A percentile compares a stretch with the other conserved stretches of the same genome.
These are phyloP conservation scores for Xylaria arbuscula DNA, from an alignment of 2,329 filamentous ascomycete genomes.

Conservation along the genomic window DNA sequence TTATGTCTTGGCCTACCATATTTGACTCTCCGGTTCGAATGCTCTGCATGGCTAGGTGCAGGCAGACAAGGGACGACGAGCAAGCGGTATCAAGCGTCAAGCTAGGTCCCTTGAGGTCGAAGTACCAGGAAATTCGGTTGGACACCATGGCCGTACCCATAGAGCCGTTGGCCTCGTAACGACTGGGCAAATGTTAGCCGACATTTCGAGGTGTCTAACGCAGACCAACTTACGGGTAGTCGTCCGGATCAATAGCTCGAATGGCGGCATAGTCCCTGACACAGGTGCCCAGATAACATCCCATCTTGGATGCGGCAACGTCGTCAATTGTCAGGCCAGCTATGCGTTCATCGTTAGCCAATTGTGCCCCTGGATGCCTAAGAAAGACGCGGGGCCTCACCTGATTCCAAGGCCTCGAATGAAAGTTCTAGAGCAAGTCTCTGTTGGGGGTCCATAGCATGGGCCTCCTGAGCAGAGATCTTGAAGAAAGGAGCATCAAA, in stretches of 20 bases:
- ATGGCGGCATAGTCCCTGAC: slow-evolving; percentile 47
- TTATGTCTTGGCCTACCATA: slow-evolving; percentile 36
- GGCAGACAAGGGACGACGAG: slow-evolving; percentile 53
- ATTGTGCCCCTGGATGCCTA: neutral
- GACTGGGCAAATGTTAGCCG: slow-evolving; percentile 34
- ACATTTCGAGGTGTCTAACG: neutral
- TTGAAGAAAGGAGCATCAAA: slow-evolving; percentile 50
- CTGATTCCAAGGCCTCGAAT: slow-evolving; percentile 49
- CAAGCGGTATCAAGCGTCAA: slow-evolving; percentile 59
- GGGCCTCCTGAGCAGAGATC: slow-evolving; percentile 47
- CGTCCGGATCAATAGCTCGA: slow-evolving; percentile 49
- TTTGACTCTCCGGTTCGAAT: slow-evolving; percentile 52
- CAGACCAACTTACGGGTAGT: slow-evolving; percentile 45
- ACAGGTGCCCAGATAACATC: slow-evolving; percentile 51
- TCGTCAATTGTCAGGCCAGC: slow-evolving; percentile 47
- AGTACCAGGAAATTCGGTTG: slow-evolving; percentile 54
- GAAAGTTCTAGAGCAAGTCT: slow-evolving; percentile 49
- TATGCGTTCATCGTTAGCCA: slow-evolving; percentile 30
- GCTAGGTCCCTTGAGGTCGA: slow-evolving; percentile 54
- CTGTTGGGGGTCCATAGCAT: slow-evolving; percentile 51
- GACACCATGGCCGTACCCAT: slow-evolving; percentile 51
- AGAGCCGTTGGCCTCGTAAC: slow-evolving; percentile 46
- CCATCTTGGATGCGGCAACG: slow-evolving; percentile 44
- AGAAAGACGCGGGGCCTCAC: slow-evolving; percentile 33
- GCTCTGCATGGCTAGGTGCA: slow-evolving; percentile 54